Evolutionary conservation across 1,284 basidiomycete species (phyloP), one percentile per base, ranked within the genome.

Genomic region (Neolentinus lepideus): DNA sequence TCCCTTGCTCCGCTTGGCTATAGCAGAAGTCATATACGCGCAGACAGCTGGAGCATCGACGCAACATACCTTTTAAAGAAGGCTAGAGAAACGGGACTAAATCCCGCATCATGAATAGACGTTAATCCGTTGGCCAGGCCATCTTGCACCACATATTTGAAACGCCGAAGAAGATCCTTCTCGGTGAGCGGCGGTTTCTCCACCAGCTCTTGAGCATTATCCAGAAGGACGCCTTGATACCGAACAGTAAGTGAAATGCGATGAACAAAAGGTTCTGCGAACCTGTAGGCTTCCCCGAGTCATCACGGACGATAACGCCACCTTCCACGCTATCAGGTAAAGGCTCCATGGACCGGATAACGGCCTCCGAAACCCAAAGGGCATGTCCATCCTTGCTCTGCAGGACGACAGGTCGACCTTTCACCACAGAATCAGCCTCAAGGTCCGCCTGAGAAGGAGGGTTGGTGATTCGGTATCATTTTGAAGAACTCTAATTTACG

Each of bases 351-450:
- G 69, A 63, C 52, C 79, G 71, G 3, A 95, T 71, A 1, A 87
- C 78, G 48, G 68, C 74, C 16, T 73, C 69, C 16, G 90, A 92
- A 3, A 94, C 83, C 94, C 94, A 97, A 2, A 91, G 73, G 0
- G 92, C 92, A 69, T 96, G 94, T 6, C 88, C 87, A 67, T 97
- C 94, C 60, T 95, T 91, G 66, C 90, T 85, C 62, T 89, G 83
- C 14, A 95, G 76, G 10, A 88, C 75, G 51, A 95, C 82, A 0
- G 81, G 83, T 19, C 89, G 78, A 16, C 83, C 86, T 53, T 72
- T 71, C 24, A 94, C 74, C 11, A 88, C 63, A 3, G 83, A 79
- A 58, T 92, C 89, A 1, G 69, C 69, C 33, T 93, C 90, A 1
- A 94, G 73, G 62, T 89, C 87, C 2, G 75, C 78, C 91, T 93